A percentile compares a stretch with the other conserved stretches of the same genome.
These are phyloP conservation scores for Omphalotus guepiniiformis DNA, from an alignment of 768 basidiomycete genomes.

Conservation along the genomic window DNA sequence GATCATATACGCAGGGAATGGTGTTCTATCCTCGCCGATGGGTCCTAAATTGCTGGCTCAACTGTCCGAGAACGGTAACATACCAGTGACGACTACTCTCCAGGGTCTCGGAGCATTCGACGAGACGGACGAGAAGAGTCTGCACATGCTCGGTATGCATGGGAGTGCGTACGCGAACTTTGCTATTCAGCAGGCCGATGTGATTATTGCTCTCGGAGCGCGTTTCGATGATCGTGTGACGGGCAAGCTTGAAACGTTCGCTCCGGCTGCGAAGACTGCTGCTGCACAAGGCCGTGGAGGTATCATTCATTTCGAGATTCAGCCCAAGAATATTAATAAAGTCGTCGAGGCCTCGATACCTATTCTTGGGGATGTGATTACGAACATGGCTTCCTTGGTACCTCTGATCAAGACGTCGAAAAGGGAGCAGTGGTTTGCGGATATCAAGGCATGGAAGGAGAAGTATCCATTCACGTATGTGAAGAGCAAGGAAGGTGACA, in stretches of 20 bases:
- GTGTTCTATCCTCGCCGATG: slow-evolving; percentile 74
- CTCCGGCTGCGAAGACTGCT: slow-evolving; percentile 85
- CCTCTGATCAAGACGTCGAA: slow-evolving; percentile 66
- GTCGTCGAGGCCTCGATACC: slow-evolving; percentile 94
- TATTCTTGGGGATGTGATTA: slow-evolving; percentile 88
- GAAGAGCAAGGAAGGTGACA: slow-evolving; percentile 55
- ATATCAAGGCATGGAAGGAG: slow-evolving; percentile 82
- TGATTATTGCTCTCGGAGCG: slow-evolving; percentile 94
- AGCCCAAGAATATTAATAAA: slow-evolving; percentile 99
- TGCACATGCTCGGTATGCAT: slow-evolving; percentile 99
- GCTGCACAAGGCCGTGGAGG: slow-evolving; percentile 85
- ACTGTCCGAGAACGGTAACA: slow-evolving; percentile 81
- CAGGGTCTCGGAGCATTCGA: slow-evolving; percentile 96
- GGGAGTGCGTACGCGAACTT: slow-evolving; percentile 96
- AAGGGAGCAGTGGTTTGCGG: slow-evolving; percentile 76
- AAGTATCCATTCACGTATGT: slow-evolving; percentile 88
- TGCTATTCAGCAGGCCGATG: slow-evolving; percentile 96
- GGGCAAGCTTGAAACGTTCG: slow-evolving; percentile 84
- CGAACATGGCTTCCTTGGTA: slow-evolving; percentile 77
- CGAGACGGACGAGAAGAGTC: slow-evolving; percentile 76
- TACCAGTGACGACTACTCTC: slow-evolving; percentile 95
- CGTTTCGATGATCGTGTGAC: slow-evolving; percentile 99
- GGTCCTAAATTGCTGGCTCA: slow-evolving; percentile 80
- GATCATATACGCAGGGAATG: slow-evolving; percentile 90
- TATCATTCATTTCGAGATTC: slow-evolving; percentile 98